Base-by-base conservation (phyloP, 371 early-diverging fungal genomes). In the Syncephalastrum monosporum region DNA sequence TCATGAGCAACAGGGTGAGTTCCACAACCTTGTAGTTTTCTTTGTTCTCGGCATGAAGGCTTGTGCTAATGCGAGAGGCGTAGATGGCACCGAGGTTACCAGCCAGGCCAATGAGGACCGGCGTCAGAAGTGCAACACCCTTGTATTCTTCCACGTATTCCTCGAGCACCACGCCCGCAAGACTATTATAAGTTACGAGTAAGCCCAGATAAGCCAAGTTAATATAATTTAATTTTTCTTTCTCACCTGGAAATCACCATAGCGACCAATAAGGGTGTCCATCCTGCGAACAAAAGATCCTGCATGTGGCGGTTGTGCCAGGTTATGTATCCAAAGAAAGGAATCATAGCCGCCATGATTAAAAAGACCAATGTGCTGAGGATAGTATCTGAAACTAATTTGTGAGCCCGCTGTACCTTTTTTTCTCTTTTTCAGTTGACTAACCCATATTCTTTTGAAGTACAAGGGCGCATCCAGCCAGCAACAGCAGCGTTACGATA, bases 81-180 rank as follows among this genome's bases (percentile, higher is more conserved):
- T 88, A 93, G 15, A 94, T 88, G 10, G 90, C 87, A 13, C 91
- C 90, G 25, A 94, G 64, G 67, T 94, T 93, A 23, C 94, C 93
- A 13, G 86, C 82, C n/a, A 88, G 57, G 3, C 88, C 91, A 64
- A 84, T 88, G 49, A 91, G 63, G 1, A 91, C 89, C 5, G 91
- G 91, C 3, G 86, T 81, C 46, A 89, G 68, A 50, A 89, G 58
- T 4, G 92, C 93, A 50, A 94, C 79, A 5, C 90, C 91, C n/a
- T 84, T 83, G 55, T 76, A 93, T 25, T 72, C 65, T 45, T 83
- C 83, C 6, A 93, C 88, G 59, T 82, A 90, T 8, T 76, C 68
- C 58, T 92, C 92, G 47, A 94, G 69, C 0, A 92, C 75, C 33
- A 93, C 66, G 24, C 95, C 95, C 12, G 91, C 90, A 29, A 91